These are phyloP conservation scores for Xylaria acuta DNA, from an alignment of 495 filamentous ascomycete genomes.

Conservation along the genomic window DNA sequence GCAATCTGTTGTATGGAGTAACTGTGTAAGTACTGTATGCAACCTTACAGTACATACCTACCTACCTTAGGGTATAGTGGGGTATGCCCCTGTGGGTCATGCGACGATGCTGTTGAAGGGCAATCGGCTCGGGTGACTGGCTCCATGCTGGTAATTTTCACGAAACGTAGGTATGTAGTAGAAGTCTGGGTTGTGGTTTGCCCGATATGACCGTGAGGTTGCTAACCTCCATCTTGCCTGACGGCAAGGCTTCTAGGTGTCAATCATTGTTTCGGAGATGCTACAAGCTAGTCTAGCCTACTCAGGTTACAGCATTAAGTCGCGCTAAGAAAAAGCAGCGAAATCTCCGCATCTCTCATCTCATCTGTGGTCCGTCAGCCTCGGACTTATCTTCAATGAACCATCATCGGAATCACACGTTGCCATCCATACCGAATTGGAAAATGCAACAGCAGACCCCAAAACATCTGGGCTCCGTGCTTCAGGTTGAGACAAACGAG, in stretches of 20 bases:
- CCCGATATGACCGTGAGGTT: no score
- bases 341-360: neutral
- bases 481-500: neutral
- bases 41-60: no score
- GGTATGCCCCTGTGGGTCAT: no score
- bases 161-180: no score
- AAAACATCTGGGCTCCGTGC: neutral
- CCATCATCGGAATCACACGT: neutral
- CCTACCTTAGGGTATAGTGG: no score
- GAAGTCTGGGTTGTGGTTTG: no score
- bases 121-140: no score
- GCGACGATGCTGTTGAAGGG: no score
- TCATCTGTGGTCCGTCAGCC: neutral
- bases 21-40: no score
- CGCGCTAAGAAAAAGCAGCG: neutral
- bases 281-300: neutral
- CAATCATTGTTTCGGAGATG: slow-evolving; percentile 1
- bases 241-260: neutral
- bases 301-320: neutral
- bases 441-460: neutral
- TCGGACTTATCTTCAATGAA: slow-evolving; percentile 6
- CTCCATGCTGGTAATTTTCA: no score
- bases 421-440: neutral
- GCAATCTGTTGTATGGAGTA: no score
- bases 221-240: no score